Evolutionary conservation across 2,329 filamentous ascomycete species (phyloP), one percentile per base, ranked within the genome.

Genomic region (Ceratocystis colombiana): DNA sequence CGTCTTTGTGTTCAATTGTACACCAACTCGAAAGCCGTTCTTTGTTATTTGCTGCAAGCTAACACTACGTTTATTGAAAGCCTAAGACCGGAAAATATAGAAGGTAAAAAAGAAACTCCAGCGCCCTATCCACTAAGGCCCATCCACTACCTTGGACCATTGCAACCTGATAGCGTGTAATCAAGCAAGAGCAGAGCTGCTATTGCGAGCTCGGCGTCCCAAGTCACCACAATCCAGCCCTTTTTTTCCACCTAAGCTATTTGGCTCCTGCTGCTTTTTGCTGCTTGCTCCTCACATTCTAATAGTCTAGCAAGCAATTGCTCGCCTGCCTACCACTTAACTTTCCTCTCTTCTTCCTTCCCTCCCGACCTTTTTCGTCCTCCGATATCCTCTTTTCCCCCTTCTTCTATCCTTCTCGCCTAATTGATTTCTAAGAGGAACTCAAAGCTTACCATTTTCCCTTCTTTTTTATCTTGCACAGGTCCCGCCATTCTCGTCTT

Each of bases 391-490:
- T 63, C 61, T 50, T 62, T 63, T 45, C 30, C 25, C 61, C 41
- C 46, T 63, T 63, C 61, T 63, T 63, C 61, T 41, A 50, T 48
- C 61, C 22, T 30, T 45, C 61, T 25, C 50, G 45, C 17, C 33
- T 45, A n/a, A 45, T 61, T 65, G 45, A 46, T 65, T 41, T 65
- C 44, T 33, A n/a, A 33, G 20, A 61, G 53, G 64, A 33, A 20
- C 44, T 30, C 37, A 53, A 20, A 17, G 28, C 46, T 68, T 41
- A 64, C 66, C 41, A 50, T 62, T 48, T 62, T 64, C 62, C 66
- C 65, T 68, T 62, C 68, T 65, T 50, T 37, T 45, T 46, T 62
- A 25, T 67, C 66, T 64, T 53, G 67, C 64, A 55, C 55, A 66
- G 63, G 57, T 53, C 59, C 64, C 64, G 44, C 62, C 44, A 57